Base-by-base conservation (phyloP, 495 filamentous ascomycete species). In the Hypomontagnella monticulosa region DNA sequence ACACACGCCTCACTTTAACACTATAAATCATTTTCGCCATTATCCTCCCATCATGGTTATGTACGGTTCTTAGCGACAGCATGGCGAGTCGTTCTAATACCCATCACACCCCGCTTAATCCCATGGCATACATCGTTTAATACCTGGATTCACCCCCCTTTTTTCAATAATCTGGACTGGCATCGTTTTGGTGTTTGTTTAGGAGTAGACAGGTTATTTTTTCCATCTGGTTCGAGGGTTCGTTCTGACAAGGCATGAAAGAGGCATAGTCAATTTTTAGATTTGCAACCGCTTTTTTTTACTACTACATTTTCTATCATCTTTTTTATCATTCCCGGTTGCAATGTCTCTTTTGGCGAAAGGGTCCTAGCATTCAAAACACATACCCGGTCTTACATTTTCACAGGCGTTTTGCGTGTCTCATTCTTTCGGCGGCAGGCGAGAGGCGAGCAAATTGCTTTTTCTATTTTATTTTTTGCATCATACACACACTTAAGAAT, bases 171-270 rank as follows among this genome's bases (percentile, higher is more conserved):
- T 66, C 57, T 41, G 66, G 66, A 55, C 57, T 37, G 55, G 71
- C 71, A 73, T 73, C 43, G 47, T 62, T 60, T 61, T 61, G 71
- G 61, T 67, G 61, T 71, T 70, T 52, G 42, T 63, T 60, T 56
- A 63, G 66, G 66, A 69, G 66, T 63, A 54, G 37, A 53, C 27
- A 57, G 67, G 57, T 33, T 30, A 2, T 52, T 52, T 40, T 71
- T 60, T 19, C 50, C 42, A 64, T 61, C 60, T 56, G 60, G 53
- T 63, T 57, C 32, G 3, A 42, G 55, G 27, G 57, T 43, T 40
- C 6, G 23, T 63, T 51, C 43, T 42, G 32, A 41, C 66, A 60
- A 38, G 60, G 66, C 58, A 55, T 50, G 42, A 42, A 54, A 36
- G 58, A 63, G 59, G 59, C 59, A 68, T 63, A 68, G 55, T 59